Conservation (phyloP, 164 flowering plant genomes). For the grape (Vitis vinifera) region ASM3070453v1 NC_081810.1:6861501-6862000, state of each 20-base stretch:
- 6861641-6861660: too few species aligned
- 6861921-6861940: slow-evolving; percentile 36
- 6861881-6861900: slow-evolving; percentile 99
- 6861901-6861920: slow-evolving; percentile 85
- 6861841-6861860: slow-evolving; percentile 74
- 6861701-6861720: background rate
- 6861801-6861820: slow-evolving; percentile 63
- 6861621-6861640: too few species aligned
- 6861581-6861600: too few species aligned
- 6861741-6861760: background rate
- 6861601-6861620: too few species aligned
- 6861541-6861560: too few species aligned
- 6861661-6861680: too few species aligned
- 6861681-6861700: too few species aligned
- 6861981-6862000: background rate
- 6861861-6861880: slow-evolving; percentile 97
- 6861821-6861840: slow-evolving; percentile 78
- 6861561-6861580: too few species aligned
- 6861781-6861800: slow-evolving; percentile 86
- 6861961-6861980: too few species aligned
- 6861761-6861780: slow-evolving; percentile 68
- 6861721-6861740: background rate
- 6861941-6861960: background rate
- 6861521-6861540: too few species aligned
- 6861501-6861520: background rate